Evolutionary conservation across 1,284 basidiomycete species (phyloP).

Genomic region (Tranzscheliella williamsii): DNA sequence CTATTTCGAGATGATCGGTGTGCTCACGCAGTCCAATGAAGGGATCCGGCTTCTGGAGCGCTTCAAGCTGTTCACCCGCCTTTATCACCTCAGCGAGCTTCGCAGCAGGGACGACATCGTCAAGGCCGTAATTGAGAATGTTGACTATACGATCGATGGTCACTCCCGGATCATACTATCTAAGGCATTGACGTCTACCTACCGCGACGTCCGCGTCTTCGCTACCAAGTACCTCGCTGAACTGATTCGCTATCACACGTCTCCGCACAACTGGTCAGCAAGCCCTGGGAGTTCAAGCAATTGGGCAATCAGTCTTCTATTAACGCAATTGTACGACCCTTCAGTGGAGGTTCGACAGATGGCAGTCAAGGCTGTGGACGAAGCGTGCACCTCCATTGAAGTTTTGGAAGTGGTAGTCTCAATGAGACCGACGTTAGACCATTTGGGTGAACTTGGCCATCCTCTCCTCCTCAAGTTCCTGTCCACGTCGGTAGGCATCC

Average conservation of each 20-base stretch:
- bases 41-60: conserved; percentile 88
- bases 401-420: conserved; percentile 87
- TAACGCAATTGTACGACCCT: conserved; percentile 95
- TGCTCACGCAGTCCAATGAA: conserved; percentile 80
- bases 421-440: conserved; percentile 91
- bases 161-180: conserved; percentile 70
- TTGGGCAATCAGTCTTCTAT: conserved; percentile 67
- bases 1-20: conserved; percentile 94
- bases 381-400: conserved; percentile 81
- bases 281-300: too few species aligned
- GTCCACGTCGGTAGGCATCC: conserved; percentile 88
- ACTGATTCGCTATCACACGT: conserved; percentile 39
- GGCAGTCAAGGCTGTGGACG: conserved; percentile 84
- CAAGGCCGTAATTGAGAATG: conserved; percentile 83
- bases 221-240: conserved; percentile 83
- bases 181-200: conserved; percentile 75
- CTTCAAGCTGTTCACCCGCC: conserved; percentile 88
- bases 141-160: conserved; percentile 67
- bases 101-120: conserved; percentile 88
- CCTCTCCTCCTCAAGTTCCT: conserved; percentile 84
- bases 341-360: conserved; percentile 83
- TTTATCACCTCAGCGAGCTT: conserved; percentile 90
- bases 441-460: conserved; percentile 89
- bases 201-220: conserved; percentile 68
- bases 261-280: conserved; percentile 5